These are phyloP conservation scores for Martiniozyma abietophila DNA, from an alignment of 805 yeast genomes.

Conservation along the genomic window DNA sequence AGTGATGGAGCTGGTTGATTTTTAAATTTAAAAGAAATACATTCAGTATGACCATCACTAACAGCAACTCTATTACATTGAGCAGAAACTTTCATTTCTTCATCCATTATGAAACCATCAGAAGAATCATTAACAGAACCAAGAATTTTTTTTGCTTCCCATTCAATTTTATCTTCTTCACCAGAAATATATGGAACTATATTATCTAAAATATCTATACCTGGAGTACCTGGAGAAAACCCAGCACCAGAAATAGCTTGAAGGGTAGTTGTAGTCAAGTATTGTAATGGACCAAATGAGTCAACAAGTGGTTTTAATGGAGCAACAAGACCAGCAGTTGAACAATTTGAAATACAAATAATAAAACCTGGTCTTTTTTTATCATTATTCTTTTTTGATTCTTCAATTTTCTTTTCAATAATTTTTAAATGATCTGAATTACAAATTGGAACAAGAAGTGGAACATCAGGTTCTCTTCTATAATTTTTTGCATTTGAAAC, in stretches of 20 bases:
- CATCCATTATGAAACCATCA: slow-evolving; percentile 47
- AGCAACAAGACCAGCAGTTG: slow-evolving; percentile 96
- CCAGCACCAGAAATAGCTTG: slow-evolving; percentile 99
- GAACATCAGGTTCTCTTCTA: slow-evolving; percentile 80
- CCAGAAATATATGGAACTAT: slow-evolving; percentile 92
- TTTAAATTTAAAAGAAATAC: slow-evolving; percentile 78
- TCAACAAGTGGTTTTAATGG: slow-evolving; percentile 93
- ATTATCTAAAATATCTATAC: slow-evolving; percentile 91
- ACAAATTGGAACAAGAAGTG: slow-evolving; percentile 90
- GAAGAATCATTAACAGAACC: slow-evolving; percentile 51
- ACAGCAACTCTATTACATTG: slow-evolving; percentile 97
- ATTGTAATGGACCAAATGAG: slow-evolving; percentile 80
- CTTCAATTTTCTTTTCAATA: slow-evolving; percentile 47
- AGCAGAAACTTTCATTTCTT: slow-evolving; percentile 81
- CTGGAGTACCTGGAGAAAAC: slow-evolving; percentile 94
- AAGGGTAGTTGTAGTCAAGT: slow-evolving; percentile 80
- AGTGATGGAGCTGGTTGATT: slow-evolving; percentile 77
- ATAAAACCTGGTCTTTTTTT: slow-evolving; percentile 63
- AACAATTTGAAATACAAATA: slow-evolving; percentile 94
- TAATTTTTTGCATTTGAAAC: slow-evolving; percentile 95
- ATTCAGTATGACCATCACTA: slow-evolving; percentile 95
- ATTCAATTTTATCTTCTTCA: slow-evolving; percentile 96
- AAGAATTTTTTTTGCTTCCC: slow-evolving; percentile 94
- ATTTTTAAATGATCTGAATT: slow-evolving; percentile 84
- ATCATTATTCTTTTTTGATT: slow-evolving; percentile 46